phyloP scores from a whole-genome alignment of 495 filamentous ascomycete genomes.

The Penicillium soppii region DNA sequence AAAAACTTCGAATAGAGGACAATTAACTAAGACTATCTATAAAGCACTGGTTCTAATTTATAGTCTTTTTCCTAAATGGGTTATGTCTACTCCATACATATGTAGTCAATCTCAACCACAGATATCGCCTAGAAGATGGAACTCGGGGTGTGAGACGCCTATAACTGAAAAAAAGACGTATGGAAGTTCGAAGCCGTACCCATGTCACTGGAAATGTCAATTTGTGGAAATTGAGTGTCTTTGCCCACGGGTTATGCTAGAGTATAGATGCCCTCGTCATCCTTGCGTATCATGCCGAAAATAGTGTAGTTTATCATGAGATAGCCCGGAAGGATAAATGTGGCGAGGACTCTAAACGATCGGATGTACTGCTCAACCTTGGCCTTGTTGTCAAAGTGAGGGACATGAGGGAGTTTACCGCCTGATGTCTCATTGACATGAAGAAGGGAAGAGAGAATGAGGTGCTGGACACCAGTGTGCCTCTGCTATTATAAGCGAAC shows the following conservation, averaged over 20 bases:
- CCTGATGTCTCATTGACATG: neutral
- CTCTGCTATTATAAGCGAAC: no score
- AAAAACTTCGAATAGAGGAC: no score
- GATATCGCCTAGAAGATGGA: no score
- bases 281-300: constrained; percentile 16
- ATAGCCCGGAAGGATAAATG: constrained; percentile 57
- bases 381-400: constrained; percentile 45
- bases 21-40: no score
- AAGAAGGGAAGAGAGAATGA: constrained; percentile 53
- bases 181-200: no score
- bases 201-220: neutral
- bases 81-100: no score
- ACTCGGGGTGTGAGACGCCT: no score
- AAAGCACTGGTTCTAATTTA: no score
- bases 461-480: constrained; percentile 42
- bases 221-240: neutral
- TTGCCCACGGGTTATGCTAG: neutral
- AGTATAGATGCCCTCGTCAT: constrained; percentile 2
- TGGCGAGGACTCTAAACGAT: constrained; percentile 42
- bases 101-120: no score
- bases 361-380: constrained; percentile 47
- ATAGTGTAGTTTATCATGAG: constrained; percentile 55
- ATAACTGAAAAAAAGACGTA: no score
- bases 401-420: constrained; percentile 23
- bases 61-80: no score